phyloP scores from a whole-genome alignment of 306 rosid genomes.

The Herpetospermum pedunculosum region DNA sequence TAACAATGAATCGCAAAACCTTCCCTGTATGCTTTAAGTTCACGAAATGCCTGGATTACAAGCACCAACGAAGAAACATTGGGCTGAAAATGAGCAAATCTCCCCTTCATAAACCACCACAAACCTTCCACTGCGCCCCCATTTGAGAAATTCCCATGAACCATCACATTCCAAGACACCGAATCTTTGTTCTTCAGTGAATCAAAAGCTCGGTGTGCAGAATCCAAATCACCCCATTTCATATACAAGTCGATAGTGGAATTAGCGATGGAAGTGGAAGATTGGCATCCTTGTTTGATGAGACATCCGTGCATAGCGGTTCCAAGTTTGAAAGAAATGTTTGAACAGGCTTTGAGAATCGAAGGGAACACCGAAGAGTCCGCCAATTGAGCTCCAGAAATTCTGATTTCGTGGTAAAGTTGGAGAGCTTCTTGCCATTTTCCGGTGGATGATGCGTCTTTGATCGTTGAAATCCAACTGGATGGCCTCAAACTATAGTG shows the following conservation, averaged over 20 bases:
- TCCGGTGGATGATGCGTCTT: conserved; percentile 14
- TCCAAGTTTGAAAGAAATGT: conserved; percentile 15
- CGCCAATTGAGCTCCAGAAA: not conserved
- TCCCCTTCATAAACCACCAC: conserved; percentile 23
- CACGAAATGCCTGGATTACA: conserved; percentile 30
- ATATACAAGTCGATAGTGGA: conserved; percentile 30
- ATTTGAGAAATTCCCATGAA: conserved; percentile 21
- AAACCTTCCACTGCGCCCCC: conserved; percentile 21
- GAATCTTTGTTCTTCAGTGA: conserved; percentile 19
- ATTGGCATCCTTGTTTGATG: conserved; percentile 24
- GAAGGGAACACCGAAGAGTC: conserved; percentile 19
- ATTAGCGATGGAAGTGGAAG: conserved; percentile 27
- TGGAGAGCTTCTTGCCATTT: conserved; percentile 28
- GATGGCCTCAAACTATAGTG: conserved; percentile 8
- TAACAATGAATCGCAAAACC: conserved; percentile 27
- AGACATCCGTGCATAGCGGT: conserved; percentile 23
- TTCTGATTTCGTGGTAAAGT: conserved; percentile 16
- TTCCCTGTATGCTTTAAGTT: conserved; percentile 1
- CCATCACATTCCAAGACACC: conserved; percentile 37
- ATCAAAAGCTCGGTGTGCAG: conserved; percentile 22
- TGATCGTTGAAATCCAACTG: conserved; percentile 20
- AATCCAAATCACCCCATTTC: conserved; percentile 22
- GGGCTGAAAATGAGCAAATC: conserved; percentile 23
- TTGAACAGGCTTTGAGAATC: conserved; percentile 31
- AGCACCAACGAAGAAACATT: conserved; percentile 34